These are phyloP conservation scores for Penicillium pancosmium DNA, from an alignment of 495 filamentous ascomycete species.

Conservation along the genomic window DNA sequence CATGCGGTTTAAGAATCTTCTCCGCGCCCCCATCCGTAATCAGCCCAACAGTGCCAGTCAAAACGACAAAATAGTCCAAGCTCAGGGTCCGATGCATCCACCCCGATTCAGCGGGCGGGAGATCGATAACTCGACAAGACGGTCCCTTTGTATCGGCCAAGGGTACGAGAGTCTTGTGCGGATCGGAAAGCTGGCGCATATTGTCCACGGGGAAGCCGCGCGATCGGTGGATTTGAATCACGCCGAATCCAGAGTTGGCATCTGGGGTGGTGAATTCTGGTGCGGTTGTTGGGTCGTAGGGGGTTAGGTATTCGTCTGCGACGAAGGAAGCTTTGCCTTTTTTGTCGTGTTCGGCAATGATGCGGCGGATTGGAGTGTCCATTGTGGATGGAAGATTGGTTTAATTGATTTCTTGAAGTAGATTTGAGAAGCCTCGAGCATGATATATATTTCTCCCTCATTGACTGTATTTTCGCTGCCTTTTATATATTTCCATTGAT, in stretches of 20 bases:
- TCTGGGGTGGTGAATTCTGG: conserved; percentile 23
- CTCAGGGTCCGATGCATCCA: conserved; percentile 35
- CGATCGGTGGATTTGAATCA: conserved; percentile 32
- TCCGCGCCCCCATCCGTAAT: conserved; percentile 29
- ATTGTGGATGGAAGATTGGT: conserved; percentile 1
- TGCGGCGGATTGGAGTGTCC: conserved; percentile 28
- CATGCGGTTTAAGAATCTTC: conserved; percentile 27
- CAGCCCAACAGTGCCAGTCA: conserved; percentile 25
- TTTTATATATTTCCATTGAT: too few relatives aligned
- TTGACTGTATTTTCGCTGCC: too few relatives aligned
- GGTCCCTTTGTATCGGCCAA: conserved; percentile 33
- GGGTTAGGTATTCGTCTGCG: conserved; percentile 25
- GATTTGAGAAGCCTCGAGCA: too few relatives aligned
- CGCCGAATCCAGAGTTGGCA: conserved; percentile 24
- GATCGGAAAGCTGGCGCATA: conserved; percentile 21
- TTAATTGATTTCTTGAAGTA: too few relatives aligned
- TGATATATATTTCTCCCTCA: too few relatives aligned
- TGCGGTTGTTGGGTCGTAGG: conserved; percentile 29
- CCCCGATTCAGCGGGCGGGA: conserved; percentile 24
- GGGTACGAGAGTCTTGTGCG: conserved; percentile 27
- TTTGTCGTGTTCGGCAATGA: conserved; percentile 22
- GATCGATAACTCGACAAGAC: conserved; percentile 27
- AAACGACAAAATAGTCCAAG: conserved; percentile 28
- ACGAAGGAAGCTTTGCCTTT: conserved; percentile 28
- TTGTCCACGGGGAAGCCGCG: conserved; percentile 30